These are phyloP conservation scores for Microdochium bolleyi DNA, from an alignment of 2,329 filamentous ascomycete genomes.

Conservation along the genomic window DNA sequence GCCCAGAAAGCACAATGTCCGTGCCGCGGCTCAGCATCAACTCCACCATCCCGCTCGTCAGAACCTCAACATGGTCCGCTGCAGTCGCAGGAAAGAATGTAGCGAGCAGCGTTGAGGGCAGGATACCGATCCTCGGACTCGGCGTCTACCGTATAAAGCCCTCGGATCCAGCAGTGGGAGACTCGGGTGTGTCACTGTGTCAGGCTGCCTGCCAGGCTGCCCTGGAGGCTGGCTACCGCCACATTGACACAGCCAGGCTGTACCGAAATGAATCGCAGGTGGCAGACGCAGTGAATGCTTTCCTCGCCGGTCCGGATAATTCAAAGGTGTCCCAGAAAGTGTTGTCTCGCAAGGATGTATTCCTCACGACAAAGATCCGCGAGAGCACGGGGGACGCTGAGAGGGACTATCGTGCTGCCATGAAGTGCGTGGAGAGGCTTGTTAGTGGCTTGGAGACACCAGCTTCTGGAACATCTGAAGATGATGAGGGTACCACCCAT, in stretches of 20 bases:
- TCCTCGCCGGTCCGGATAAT: conserved; percentile 35
- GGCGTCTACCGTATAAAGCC: neutral
- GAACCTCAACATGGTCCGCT: neutral
- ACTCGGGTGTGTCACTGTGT: conserved; percentile 26
- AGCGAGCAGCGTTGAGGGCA: neutral
- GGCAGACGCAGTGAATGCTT: conserved; percentile 36
- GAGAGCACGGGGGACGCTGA: conserved; percentile 49
- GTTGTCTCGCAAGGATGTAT: conserved; percentile 26
- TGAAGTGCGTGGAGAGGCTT: conserved; percentile 32
- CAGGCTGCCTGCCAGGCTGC: conserved; percentile 51
- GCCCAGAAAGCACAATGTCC: no score
- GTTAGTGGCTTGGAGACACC: neutral
- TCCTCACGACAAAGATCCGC: conserved; percentile 56
- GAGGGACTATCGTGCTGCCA: conserved; percentile 37
- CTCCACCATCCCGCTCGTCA: neutral
- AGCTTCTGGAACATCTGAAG: neutral
- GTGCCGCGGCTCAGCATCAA: no score
- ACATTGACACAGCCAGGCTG: conserved; percentile 51
- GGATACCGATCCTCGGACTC: conserved; percentile 4
- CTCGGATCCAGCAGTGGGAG: conserved; percentile 23
- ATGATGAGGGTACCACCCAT: no score
- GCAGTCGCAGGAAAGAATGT: neutral
- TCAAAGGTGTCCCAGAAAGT: conserved; percentile 11
- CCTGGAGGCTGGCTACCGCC: conserved; percentile 45
- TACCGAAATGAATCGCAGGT: conserved; percentile 53